Evolutionary conservation across 805 yeast species (phyloP).

Genomic region (Lachancea meyersii): DNA sequence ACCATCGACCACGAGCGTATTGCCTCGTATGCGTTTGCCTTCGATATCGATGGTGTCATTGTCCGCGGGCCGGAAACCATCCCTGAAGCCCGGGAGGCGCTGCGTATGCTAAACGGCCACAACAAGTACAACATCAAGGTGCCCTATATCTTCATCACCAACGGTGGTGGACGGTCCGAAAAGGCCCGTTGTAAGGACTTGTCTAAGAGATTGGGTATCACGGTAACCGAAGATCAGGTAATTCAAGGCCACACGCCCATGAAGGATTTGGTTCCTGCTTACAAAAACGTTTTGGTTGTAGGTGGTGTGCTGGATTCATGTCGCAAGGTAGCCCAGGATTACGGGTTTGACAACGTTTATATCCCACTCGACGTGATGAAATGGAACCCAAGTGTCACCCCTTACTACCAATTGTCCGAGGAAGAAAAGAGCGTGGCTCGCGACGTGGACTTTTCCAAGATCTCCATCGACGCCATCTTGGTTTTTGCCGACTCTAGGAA

Average conservation of each 20-base stretch:
- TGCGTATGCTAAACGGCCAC: constrained; percentile 66
- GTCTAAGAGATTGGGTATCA: constrained; percentile 50
- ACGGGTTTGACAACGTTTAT: constrained; percentile 77
- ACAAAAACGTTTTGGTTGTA: constrained; percentile 72
- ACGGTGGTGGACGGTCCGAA: constrained; percentile 90
- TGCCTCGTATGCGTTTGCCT: constrained; percentile 83
- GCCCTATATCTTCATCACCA: constrained; percentile 81
- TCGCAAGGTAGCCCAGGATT: constrained; percentile 72
- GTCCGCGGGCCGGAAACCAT: constrained; percentile 80
- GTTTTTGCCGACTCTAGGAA: constrained; percentile 90
- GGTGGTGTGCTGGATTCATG: constrained; percentile 87
- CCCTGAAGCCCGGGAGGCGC: constrained; percentile 71
- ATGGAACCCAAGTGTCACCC: constrained; percentile 82
- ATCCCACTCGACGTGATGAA: constrained; percentile 78
- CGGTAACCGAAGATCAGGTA: constrained; percentile 68
- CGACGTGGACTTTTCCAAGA: constrained; percentile 58
- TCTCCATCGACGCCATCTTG: constrained; percentile 69
- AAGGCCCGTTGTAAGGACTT: constrained; percentile 65
- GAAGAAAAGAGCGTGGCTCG: constrained; percentile 54
- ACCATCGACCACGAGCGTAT: constrained; percentile 65
- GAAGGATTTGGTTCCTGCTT: constrained; percentile 66
- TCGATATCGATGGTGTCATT: constrained; percentile 89
- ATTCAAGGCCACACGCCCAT: constrained; percentile 94
- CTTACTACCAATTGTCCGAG: constrained; percentile 71
- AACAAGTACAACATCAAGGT: constrained; percentile 71